Evolutionary conservation across 257 asterid species (phyloP).

Genomic region (Nicotiana knightiana): DNA sequence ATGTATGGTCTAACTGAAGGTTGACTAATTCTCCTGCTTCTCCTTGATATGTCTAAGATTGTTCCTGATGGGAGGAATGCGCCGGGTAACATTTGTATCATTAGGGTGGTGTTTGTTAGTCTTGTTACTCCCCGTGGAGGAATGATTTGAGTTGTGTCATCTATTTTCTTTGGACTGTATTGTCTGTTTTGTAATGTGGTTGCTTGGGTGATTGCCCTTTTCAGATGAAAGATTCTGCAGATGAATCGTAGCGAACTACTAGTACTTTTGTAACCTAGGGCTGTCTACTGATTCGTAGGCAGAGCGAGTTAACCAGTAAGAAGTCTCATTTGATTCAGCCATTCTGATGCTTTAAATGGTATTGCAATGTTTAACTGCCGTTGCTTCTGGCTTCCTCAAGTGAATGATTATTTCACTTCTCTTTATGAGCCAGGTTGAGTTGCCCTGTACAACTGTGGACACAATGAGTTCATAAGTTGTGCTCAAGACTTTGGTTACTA

Average conservation of each 20-base stretch:
- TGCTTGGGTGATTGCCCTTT: conserved; percentile 7
- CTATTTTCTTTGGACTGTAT: background rate
- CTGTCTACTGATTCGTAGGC: conserved; percentile 7
- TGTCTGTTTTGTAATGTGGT: background rate
- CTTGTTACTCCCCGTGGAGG: background rate
- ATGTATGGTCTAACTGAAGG: conserved; percentile 87
- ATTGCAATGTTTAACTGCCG: background rate
- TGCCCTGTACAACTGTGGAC: background rate
- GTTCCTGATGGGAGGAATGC: background rate
- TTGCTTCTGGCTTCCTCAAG: background rate
- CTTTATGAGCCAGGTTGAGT: background rate
- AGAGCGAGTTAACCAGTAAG: conserved; percentile 1
- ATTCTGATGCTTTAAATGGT: background rate
- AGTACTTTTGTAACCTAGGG: conserved; percentile 14
- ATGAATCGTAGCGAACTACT: conserved; percentile 16
- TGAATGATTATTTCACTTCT: background rate
- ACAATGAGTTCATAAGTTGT: background rate
- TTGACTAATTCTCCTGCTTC: background rate
- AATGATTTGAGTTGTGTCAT: conserved; percentile 7
- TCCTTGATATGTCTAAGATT: background rate
- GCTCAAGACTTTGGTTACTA: background rate
- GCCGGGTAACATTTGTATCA: background rate
- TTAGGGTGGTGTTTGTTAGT: conserved; percentile 1
- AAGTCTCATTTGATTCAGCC: background rate
- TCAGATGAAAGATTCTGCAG: background rate